Conservation (phyloP, 352 stramenopile species). For the Pythium aristosporum region DNA sequence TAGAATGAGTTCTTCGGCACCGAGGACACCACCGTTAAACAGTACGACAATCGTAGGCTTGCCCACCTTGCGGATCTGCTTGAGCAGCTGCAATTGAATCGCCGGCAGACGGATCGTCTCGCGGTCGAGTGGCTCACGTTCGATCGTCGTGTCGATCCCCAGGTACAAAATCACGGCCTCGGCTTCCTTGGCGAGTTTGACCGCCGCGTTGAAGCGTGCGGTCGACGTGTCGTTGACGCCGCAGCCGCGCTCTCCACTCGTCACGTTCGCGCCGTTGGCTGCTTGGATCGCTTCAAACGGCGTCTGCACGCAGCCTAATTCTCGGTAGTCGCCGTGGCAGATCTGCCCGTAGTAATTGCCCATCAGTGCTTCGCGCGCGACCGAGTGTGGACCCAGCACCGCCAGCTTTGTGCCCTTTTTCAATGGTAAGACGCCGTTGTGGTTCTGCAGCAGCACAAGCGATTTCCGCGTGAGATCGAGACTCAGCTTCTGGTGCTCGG, state of each 20-base stretch:
- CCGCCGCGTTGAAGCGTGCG: slow-evolving; percentile 46
- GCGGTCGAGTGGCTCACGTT: slow-evolving; percentile 72
- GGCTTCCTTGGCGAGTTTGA: slow-evolving; percentile 34
- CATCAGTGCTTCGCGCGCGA: slow-evolving; percentile 54
- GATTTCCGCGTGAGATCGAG: slow-evolving; percentile 80
- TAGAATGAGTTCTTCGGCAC: slow-evolving; percentile 66
- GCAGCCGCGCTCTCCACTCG: slow-evolving; percentile 43
- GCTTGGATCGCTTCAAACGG: slow-evolving; percentile 62
- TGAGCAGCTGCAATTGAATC: slow-evolving; percentile 77
- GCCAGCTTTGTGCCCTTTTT: slow-evolving; percentile 51
- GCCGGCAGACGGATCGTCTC: slow-evolving; percentile 67
- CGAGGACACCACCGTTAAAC: slow-evolving; percentile 85
- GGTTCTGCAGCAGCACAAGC: slow-evolving; percentile 94
- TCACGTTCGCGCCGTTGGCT: slow-evolving; percentile 42
- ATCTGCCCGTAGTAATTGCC: slow-evolving; percentile 89
- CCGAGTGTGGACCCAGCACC: slow-evolving; percentile 82
- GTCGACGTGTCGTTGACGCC: slow-evolving; percentile 70
- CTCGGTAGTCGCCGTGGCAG: slow-evolving; percentile 68
- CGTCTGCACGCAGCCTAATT: slow-evolving; percentile 66
- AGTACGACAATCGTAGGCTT: slow-evolving; percentile 84
- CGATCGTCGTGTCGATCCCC: slow-evolving; percentile 81
- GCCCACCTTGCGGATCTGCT: slow-evolving; percentile 50
- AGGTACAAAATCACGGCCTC: slow-evolving; percentile 78
- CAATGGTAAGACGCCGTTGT: slow-evolving; percentile 67
- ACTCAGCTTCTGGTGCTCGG: slow-evolving; percentile 56